Conservation (phyloP, 345 rosid genomes). For the Mercurialis annua region DNA sequence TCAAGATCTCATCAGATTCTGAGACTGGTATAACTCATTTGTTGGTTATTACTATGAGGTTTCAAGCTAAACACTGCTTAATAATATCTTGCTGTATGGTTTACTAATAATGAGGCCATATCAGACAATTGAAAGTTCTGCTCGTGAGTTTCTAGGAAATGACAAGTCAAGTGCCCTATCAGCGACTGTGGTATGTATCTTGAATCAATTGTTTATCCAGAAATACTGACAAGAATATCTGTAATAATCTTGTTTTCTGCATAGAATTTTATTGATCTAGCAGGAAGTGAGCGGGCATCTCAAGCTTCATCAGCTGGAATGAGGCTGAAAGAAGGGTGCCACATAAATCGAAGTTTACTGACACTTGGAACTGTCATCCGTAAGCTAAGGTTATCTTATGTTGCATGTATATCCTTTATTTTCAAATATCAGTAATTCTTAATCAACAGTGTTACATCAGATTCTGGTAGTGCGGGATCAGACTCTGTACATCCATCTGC, state of each 20-base stretch:
- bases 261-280: slow-evolving; percentile 90
- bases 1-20: slow-evolving; percentile 97
- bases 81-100: slow-evolving; percentile 1
- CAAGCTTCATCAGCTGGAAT: slow-evolving; percentile 81
- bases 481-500: neutral
- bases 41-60: slow-evolving; percentile 18
- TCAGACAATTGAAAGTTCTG: slow-evolving; percentile 83
- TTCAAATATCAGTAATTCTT: neutral
- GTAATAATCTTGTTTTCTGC: slow-evolving; percentile 18
- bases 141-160: slow-evolving; percentile 56
- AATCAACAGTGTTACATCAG: neutral
- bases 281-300: slow-evolving; percentile 98
- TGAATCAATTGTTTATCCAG: slow-evolving; percentile 8
- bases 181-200: slow-evolving; percentile 65
- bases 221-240: slow-evolving; percentile 2
- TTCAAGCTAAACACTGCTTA: slow-evolving; percentile 1
- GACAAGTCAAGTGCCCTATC: slow-evolving; percentile 68
- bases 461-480: no score
- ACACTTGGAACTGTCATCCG: slow-evolving; percentile 95
- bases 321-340: slow-evolving; percentile 93
- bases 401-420: neutral
- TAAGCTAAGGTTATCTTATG: slow-evolving; percentile 71
- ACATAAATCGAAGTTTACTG: slow-evolving; percentile 86
- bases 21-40: slow-evolving; percentile 59
- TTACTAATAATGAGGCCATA: slow-evolving; percentile 12